These are phyloP conservation scores for Emericellopsis terricola DNA, from an alignment of 495 filamentous ascomycete species.

Conservation along the genomic window DNA sequence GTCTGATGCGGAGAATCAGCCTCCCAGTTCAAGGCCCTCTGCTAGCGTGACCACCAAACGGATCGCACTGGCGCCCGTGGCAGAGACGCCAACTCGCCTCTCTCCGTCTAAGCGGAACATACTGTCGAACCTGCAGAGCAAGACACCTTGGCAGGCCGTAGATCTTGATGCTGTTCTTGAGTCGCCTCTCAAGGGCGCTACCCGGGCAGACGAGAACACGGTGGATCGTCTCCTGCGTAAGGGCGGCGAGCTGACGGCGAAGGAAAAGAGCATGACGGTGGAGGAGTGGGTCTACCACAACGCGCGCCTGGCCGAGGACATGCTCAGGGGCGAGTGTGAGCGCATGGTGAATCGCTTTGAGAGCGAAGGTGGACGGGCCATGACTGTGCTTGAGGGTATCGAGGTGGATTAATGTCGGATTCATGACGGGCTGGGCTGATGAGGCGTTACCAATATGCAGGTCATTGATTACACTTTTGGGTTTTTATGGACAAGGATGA, in stretches of 20 bases:
- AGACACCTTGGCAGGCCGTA: conserved; percentile 48
- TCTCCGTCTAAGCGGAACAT: conserved; percentile 51
- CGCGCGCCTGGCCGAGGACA: conserved; percentile 60
- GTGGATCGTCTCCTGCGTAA: conserved; percentile 25
- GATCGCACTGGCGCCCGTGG: conserved; percentile 29
- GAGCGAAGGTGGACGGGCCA: conserved; percentile 57
- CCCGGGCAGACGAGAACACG: conserved; percentile 34
- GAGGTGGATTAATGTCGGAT: conserved; percentile 12
- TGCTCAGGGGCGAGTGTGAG: conserved; percentile 65
- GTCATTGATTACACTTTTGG: too few relatives aligned
- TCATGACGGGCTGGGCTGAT: too few relatives aligned
- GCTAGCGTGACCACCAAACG: conserved; percentile 14
- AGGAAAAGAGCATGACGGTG: conserved; percentile 78
- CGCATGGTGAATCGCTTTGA: conserved; percentile 64
- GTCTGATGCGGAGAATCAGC: conserved; percentile 67
- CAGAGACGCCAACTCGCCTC: conserved; percentile 29
- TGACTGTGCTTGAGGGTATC: conserved; percentile 61
- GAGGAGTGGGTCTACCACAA: conserved; percentile 82
- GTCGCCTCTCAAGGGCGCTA: conserved; percentile 23
- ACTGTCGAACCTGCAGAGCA: conserved; percentile 37
- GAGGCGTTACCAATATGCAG: too few relatives aligned
- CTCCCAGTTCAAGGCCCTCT: conserved; percentile 42
- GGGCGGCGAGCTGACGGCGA: conserved; percentile 41
- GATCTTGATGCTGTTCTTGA: conserved; percentile 51
- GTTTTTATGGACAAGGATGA: too few relatives aligned